These are phyloP conservation scores for Ceratobasidium sp. DNA, from an alignment of 1,284 basidiomycete species.

Conservation along the genomic window DNA sequence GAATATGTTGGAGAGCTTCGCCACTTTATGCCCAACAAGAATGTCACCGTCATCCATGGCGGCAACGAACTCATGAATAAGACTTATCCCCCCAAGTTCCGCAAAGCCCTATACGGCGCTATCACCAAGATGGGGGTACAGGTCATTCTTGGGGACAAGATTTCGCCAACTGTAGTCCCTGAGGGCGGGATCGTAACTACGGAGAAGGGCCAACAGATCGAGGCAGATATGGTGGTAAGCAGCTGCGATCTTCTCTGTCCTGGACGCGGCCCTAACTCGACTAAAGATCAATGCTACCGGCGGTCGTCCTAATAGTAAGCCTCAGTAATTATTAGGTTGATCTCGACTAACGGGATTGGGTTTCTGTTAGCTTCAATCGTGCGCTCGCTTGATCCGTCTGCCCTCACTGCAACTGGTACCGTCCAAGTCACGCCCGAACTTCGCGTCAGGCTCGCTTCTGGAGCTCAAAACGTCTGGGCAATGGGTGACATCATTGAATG, in stretches of 20 bases:
- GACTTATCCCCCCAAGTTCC: constrained; percentile 69
- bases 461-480: constrained; percentile 47
- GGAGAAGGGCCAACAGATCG: constrained; percentile 65
- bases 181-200: constrained; percentile 60
- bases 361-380: constrained; percentile 15
- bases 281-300: constrained; percentile 24
- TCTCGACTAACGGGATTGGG: no score
- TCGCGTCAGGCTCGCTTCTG: constrained; percentile 44
- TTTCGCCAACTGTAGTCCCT: constrained; percentile 59
- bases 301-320: constrained; percentile 34
- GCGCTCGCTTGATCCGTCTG: constrained; percentile 27
- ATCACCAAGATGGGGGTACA: constrained; percentile 63
- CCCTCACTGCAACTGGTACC: constrained; percentile 10
- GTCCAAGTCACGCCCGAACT: constrained; percentile 47
- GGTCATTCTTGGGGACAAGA: constrained; percentile 67
- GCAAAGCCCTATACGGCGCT: constrained; percentile 62
- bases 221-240: constrained; percentile 72
- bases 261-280: neutral
- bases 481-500: constrained; percentile 50
- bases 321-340: neutral
- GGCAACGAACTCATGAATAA: constrained; percentile 67
- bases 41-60: constrained; percentile 74
- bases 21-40: constrained; percentile 67
- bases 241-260: neutral
- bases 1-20: constrained; percentile 72